phyloP scores from a whole-genome alignment of 768 basidiomycete genomes.

The Boletus bicolor region DNA sequence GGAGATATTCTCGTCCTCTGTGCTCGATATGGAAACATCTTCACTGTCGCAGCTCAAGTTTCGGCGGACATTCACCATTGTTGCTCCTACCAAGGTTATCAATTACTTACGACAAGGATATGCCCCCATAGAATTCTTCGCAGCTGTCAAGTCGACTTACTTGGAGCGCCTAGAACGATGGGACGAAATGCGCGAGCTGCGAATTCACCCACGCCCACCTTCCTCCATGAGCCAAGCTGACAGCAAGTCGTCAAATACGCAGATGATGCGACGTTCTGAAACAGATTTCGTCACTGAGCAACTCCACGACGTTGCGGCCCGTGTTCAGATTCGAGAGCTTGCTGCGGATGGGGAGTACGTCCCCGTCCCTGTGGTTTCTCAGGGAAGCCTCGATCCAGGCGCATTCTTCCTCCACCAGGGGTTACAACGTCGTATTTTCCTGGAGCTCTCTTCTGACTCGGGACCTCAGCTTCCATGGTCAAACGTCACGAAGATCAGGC shows the following conservation, averaged over 20 bases:
- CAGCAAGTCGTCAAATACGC: constrained; percentile 41
- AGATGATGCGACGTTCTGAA: constrained; percentile 90
- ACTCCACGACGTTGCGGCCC: constrained; percentile 86
- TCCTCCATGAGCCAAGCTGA: constrained; percentile 33
- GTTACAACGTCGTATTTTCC: constrained; percentile 75
- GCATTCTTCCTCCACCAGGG: constrained; percentile 91
- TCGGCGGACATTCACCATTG: constrained; percentile 76
- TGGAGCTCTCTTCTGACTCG: constrained; percentile 82
- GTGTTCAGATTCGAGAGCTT: constrained; percentile 84
- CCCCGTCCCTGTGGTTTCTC: constrained; percentile 79
- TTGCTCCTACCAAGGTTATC: constrained; percentile 69
- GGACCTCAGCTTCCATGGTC: constrained; percentile 89
- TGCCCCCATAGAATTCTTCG: constrained; percentile 90
- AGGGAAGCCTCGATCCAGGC: constrained; percentile 74
- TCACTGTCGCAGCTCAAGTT: constrained; percentile 80
- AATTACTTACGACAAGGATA: constrained; percentile 72
- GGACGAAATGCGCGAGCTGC: constrained; percentile 89
- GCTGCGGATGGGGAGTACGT: constrained; percentile 79
- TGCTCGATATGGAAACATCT: constrained; percentile 68
- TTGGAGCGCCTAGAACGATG: constrained; percentile 86
- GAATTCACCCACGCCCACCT: constrained; percentile 40
- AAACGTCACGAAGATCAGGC: constrained; percentile 66
- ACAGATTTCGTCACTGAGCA: constrained; percentile 87
- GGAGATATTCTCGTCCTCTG: constrained; percentile 76
- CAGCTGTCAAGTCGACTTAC: constrained; percentile 75